phyloP scores from a whole-genome alignment of 495 filamentous ascomycete genomes.

The Aspergillus saccharolyticus region DNA sequence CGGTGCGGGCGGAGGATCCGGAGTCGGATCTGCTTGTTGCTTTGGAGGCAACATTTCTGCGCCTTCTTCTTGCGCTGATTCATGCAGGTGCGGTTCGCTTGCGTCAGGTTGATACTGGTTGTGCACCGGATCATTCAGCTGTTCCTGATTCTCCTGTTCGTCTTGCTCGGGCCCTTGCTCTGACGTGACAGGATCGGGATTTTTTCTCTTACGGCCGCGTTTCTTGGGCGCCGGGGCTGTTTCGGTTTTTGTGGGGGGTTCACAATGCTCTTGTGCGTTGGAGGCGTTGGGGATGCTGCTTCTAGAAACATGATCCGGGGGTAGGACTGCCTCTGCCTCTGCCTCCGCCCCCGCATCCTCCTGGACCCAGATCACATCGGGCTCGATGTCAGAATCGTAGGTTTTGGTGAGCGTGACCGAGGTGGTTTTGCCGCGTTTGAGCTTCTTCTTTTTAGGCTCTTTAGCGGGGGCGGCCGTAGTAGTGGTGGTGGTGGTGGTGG shows the following conservation, averaged over 20 bases:
- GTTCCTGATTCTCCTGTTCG: neutral
- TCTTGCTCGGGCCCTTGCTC: slow-evolving; percentile 15
- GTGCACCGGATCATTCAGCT: slow-evolving; percentile 2
- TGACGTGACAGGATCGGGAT: slow-evolving; percentile 4
- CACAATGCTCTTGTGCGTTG: neutral
- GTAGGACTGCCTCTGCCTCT: too few species aligned
- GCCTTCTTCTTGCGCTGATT: neutral
- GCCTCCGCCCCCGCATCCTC: too few species aligned
- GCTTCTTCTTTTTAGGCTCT: slow-evolving; percentile 34
- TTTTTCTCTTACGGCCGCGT: slow-evolving; percentile 45
- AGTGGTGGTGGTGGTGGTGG: slow-evolving; percentile 1
- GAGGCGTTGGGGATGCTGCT: too few species aligned
- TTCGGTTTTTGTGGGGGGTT: slow-evolving; percentile 3
- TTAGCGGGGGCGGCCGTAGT: slow-evolving; percentile 8
- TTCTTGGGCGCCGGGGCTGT: slow-evolving; percentile 31
- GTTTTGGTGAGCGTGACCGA: slow-evolving; percentile 26
- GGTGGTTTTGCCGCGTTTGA: slow-evolving; percentile 38
- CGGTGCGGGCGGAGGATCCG: neutral
- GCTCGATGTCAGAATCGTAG: slow-evolving; percentile 25
- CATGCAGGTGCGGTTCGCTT: neutral
- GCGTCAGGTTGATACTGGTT: too few species aligned
- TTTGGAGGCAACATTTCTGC: neutral
- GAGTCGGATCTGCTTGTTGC: neutral
- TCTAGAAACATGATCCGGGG: too few species aligned
- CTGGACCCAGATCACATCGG: slow-evolving; percentile 38